phyloP scores from a whole-genome alignment of 2,329 filamentous ascomycete genomes.

The Paecilomyces fulvus region DNA sequence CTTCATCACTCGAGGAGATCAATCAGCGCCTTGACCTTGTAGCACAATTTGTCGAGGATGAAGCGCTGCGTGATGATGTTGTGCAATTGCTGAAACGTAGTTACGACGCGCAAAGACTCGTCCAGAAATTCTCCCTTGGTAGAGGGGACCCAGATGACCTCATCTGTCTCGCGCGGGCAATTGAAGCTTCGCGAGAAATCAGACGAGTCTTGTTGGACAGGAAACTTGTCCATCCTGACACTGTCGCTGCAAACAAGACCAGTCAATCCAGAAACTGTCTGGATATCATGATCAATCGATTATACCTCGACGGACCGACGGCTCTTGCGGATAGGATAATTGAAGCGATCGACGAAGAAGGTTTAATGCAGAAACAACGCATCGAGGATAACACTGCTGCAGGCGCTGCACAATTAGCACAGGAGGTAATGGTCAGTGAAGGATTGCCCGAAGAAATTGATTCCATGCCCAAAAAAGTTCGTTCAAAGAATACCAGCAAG shows the following conservation, averaged over 20 bases:
- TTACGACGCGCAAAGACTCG: slow-evolving; percentile 77
- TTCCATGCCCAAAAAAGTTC: slow-evolving; percentile 46
- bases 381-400: slow-evolving; percentile 64
- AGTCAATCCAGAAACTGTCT: slow-evolving; percentile 13
- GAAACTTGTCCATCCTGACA: slow-evolving; percentile 14
- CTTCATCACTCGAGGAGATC: slow-evolving; percentile 75
- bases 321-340: slow-evolving; percentile 64
- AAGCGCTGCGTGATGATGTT: slow-evolving; percentile 61
- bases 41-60: slow-evolving; percentile 59
- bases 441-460: slow-evolving; percentile 51
- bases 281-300: slow-evolving; percentile 20
- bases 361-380: slow-evolving; percentile 70
- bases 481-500: slow-evolving; percentile 19
- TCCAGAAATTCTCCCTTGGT: slow-evolving; percentile 90
- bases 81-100: slow-evolving; percentile 61
- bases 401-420: slow-evolving; percentile 63
- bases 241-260: slow-evolving; percentile 8
- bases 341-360: slow-evolving; percentile 83
- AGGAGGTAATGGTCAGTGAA: slow-evolving; percentile 60
- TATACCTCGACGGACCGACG: slow-evolving; percentile 53
- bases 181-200: slow-evolving; percentile 64
- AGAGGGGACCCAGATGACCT: slow-evolving; percentile 89
- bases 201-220: slow-evolving; percentile 21
- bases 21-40: slow-evolving; percentile 74
- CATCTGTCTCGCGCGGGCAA: slow-evolving; percentile 71